These are phyloP conservation scores for Pyrus pyrifolia DNA, from an alignment of 306 rosid genomes.

Conservation along the genomic window DNA sequence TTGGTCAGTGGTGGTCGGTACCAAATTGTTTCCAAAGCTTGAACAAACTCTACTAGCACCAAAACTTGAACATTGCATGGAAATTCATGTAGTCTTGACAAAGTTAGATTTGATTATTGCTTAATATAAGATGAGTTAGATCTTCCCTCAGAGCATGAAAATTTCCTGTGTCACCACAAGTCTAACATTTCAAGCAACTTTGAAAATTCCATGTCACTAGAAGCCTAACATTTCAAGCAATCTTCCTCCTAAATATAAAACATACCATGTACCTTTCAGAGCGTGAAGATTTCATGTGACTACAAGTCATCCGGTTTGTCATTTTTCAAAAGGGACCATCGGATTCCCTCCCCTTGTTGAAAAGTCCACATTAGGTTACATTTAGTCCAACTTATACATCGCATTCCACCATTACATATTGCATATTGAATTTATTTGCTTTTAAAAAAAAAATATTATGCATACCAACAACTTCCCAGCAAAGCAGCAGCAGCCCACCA, in stretches of 20 bases:
- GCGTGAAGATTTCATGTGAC: not conserved
- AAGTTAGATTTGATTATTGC: not conserved
- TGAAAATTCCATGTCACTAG: not conserved
- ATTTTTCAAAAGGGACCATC: not conserved
- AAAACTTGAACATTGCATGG: not conserved
- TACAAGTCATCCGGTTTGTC: not conserved
- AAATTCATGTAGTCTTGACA: not conserved
- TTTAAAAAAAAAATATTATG: not conserved
- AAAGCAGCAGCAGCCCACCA: not conserved
- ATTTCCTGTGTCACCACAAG: not conserved
- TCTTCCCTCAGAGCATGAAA: not conserved
- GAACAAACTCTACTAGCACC: not conserved
- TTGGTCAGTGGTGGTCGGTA: not conserved
- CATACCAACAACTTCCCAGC: not conserved
- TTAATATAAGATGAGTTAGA: not conserved
- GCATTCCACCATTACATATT: not conserved
- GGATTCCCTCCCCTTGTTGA: conserved; percentile 3
- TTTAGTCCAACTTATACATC: not conserved
- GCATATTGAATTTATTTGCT: not conserved
- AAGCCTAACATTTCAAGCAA: not conserved
- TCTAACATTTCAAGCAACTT: no score
- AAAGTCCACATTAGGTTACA: not conserved
- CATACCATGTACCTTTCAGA: not conserved
- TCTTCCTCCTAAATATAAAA: not conserved
- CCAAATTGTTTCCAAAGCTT: not conserved